Evolutionary conservation across 2,329 filamentous ascomycete species (phyloP), one percentile per base, ranked within the genome.

Genomic region (Colletotrichum sansevieriae): DNA sequence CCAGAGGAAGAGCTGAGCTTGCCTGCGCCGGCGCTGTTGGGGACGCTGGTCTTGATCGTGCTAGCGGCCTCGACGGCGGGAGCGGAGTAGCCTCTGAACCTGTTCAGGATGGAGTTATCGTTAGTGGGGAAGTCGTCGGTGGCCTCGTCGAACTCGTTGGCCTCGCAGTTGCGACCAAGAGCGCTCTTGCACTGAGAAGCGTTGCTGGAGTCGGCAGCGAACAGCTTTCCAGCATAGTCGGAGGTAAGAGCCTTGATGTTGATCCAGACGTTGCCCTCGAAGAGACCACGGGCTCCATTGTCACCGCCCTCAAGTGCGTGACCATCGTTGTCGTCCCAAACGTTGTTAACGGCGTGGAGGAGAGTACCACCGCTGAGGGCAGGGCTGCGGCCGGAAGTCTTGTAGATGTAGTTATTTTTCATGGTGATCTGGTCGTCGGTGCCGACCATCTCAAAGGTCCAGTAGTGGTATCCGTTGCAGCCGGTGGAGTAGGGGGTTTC

Each of bases 301-400:
- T 68, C 70, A 12, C 68, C 73, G 4, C 75, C 75, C 68, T 77
- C 75, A 22, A 77, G 70, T 4, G 72, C 68, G 54, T 77, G 76
- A 5, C 76, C 75, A 10, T 72, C 73, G 54, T 70, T 74, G 18
- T 73, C 72, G 9, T 59, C 29, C 73, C 74, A 77, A 3, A 76
- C 73, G 46, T 74, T 77, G 71, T 77, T 77, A 39, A 77, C 73
- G 4, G 75, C 75, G 63, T 77, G 75, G 61, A 77, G 72, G 51
- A 77, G 72, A 0, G 75, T 75, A 15, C 65, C 73, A 18, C 74
- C 73, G n/a, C 71, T 74, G 1, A 76, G 72, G 5, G 75, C 74
- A 4, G 74, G 75, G 49, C 72, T 70, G 41, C 74, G 74, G 46
- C 76, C 75, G 11, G 72, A 65, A 10, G 71, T 74, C 44, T 71